Evolutionary conservation across 192 early-diverging fungal genomes (phyloP).

Genomic region (Anaeromyces robustus): DNA sequence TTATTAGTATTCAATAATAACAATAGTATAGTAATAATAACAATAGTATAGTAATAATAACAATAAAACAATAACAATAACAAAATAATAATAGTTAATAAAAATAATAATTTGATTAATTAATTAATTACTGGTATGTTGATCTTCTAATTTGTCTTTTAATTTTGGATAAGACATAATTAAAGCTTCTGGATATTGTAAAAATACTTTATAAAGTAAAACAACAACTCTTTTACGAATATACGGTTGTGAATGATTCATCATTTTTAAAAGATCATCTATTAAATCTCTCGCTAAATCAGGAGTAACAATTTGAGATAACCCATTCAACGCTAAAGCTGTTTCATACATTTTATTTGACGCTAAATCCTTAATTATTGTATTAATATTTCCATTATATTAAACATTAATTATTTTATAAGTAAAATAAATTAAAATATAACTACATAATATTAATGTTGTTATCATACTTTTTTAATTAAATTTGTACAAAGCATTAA

Average conservation of each 20-base stretch:
- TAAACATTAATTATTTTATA: background rate
- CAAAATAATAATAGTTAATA: background rate
- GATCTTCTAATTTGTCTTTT: conserved; percentile 76
- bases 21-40: too few relatives aligned
- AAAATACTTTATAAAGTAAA: conserved; percentile 72
- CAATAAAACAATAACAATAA: background rate
- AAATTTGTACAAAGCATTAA: conserved; percentile 92
- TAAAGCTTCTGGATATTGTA: conserved; percentile 80
- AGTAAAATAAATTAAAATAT: too few relatives aligned
- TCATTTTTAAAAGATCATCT: conserved; percentile 69
- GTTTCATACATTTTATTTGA: conserved; percentile 70
- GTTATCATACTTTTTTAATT: conserved; percentile 66
- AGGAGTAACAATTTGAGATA: conserved; percentile 81
- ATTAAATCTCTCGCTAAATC: conserved; percentile 78
- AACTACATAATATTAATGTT: background rate
- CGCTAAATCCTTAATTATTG: conserved; percentile 53
- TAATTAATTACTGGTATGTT: conserved; percentile 59
- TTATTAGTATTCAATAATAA: background rate
- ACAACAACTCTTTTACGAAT: conserved; percentile 83
- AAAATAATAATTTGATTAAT: background rate
- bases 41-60: background rate
- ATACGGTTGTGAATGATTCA: conserved; percentile 84
- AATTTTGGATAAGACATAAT: conserved; percentile 62
- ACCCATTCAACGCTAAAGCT: conserved; percentile 74
- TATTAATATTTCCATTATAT: background rate